Percentiles rank a stretch among this genome's conserved stretches.
phyloP scores from a whole-genome alignment of 2,329 filamentous ascomycete genomes.

The Coniochaeta hoffmannii region DNA sequence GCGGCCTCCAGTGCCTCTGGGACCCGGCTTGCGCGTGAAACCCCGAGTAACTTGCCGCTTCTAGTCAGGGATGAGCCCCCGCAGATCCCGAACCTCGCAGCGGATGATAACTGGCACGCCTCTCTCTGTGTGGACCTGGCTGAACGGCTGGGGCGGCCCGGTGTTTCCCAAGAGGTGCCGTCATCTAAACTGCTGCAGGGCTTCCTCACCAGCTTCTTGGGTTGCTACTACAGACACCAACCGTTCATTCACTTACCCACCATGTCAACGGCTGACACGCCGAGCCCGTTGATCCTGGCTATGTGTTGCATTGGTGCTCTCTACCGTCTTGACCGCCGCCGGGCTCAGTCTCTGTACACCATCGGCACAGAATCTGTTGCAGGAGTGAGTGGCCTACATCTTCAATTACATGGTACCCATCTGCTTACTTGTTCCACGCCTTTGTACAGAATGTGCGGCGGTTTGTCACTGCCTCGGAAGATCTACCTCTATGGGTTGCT shows the following conservation, averaged over 20 bases:
- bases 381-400: background rate
- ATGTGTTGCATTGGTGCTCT: background rate
- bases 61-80: background rate
- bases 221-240: slow-evolving; percentile 1
- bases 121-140: background rate
- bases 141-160: background rate
- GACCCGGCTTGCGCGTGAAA: background rate
- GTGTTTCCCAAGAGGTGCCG: background rate
- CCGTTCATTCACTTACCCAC: background rate
- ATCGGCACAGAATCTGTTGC: background rate
- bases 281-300: background rate
- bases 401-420: background rate
- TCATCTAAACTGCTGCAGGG: background rate
- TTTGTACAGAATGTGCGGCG: background rate
- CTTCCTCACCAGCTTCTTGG: background rate
- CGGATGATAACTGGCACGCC: background rate
- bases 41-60: background rate
- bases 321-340: background rate
- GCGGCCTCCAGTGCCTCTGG: background rate
- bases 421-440: background rate
- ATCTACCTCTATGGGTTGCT: background rate
- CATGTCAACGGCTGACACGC: background rate
- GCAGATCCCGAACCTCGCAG: background rate
- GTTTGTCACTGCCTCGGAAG: background rate
- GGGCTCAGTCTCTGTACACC: background rate